phyloP scores from a whole-genome alignment of 352 stramenopile genomes.

The Globisporangium echinulatum region DNA sequence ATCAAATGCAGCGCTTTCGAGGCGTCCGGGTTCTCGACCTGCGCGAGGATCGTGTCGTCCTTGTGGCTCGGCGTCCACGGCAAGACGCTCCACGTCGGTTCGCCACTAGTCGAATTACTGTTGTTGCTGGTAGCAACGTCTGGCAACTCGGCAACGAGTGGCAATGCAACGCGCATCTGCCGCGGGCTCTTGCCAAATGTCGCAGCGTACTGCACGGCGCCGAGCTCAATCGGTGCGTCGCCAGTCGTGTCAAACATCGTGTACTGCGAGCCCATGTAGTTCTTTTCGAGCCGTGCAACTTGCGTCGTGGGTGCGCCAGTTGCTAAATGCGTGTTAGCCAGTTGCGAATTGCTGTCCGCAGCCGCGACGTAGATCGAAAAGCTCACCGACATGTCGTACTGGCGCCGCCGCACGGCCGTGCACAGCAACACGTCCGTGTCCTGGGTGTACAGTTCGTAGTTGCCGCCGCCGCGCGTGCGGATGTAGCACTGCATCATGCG shows the following conservation, averaged over 20 bases:
- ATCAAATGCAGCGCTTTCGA: conserved; percentile 61
- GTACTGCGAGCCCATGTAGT: conserved; percentile 87
- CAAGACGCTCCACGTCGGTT: conserved; percentile 47
- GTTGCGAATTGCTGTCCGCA: conserved; percentile 31
- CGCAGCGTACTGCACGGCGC: conserved; percentile 78
- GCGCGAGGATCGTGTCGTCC: conserved; percentile 73
- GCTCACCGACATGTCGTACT: conserved; percentile 86
- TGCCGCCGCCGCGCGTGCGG: conserved; percentile 66
- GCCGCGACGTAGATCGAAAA: conserved; percentile 63
- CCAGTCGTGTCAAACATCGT: conserved; percentile 70
- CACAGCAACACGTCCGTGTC: conserved; percentile 72
- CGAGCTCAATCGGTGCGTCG: conserved; percentile 50
- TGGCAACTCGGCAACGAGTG: conserved; percentile 36
- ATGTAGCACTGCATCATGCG: conserved; percentile 88
- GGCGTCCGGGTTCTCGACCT: conserved; percentile 66
- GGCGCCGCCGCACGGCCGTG: conserved; percentile 66
- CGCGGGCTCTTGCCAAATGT: conserved; percentile 83
- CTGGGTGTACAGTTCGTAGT: conserved; percentile 84
- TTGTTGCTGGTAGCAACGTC: conserved; percentile 22
- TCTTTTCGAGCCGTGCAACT: conserved; percentile 78
- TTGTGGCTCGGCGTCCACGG: conserved; percentile 51
- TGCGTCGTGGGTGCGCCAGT: conserved; percentile 26
- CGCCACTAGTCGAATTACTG: conserved; percentile 24
- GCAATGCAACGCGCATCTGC: conserved; percentile 77
- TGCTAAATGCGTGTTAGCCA: conserved; percentile 5